Evolutionary conservation across 2,329 filamentous ascomycete species (phyloP).

Genomic region (Fusarium sp.): DNA sequence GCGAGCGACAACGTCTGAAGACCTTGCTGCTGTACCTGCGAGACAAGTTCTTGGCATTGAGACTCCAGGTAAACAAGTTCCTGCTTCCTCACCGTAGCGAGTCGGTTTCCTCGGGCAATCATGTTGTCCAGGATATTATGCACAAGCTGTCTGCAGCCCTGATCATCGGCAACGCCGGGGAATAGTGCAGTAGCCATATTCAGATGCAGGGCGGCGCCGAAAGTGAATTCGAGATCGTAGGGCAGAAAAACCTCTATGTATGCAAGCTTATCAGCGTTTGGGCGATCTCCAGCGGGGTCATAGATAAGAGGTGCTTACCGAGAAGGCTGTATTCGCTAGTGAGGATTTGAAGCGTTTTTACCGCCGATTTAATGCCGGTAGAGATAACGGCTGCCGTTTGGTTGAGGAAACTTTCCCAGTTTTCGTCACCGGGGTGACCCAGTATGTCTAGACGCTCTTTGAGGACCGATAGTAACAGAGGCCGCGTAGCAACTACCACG

Average conservation of each 20-base stretch:
- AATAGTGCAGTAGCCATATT: constrained; percentile 57
- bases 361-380: constrained; percentile 59
- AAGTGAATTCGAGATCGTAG: constrained; percentile 58
- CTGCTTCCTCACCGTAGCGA: constrained; percentile 53
- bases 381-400: constrained; percentile 56
- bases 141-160: constrained; percentile 41
- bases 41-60: constrained; percentile 49
- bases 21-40: constrained; percentile 47
- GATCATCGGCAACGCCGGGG: constrained; percentile 49
- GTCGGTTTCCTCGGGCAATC: constrained; percentile 53
- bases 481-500: constrained; percentile 58
- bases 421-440: constrained; percentile 41
- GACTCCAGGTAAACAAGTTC: constrained; percentile 53
- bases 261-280: background rate
- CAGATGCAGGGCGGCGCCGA: constrained; percentile 54
- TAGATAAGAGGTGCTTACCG: constrained; percentile 44
- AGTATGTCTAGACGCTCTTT: constrained; percentile 56
- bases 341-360: constrained; percentile 58
- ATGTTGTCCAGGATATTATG: constrained; percentile 55
- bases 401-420: constrained; percentile 54
- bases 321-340: constrained; percentile 55
- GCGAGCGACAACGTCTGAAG: constrained; percentile 47
- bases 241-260: constrained; percentile 56
- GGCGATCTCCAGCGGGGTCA: rapidly evolving
- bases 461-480: constrained; percentile 57